Evolutionary conservation across 768 basidiomycete species (phyloP).

Genomic region (Rhodotorula graminis): DNA sequence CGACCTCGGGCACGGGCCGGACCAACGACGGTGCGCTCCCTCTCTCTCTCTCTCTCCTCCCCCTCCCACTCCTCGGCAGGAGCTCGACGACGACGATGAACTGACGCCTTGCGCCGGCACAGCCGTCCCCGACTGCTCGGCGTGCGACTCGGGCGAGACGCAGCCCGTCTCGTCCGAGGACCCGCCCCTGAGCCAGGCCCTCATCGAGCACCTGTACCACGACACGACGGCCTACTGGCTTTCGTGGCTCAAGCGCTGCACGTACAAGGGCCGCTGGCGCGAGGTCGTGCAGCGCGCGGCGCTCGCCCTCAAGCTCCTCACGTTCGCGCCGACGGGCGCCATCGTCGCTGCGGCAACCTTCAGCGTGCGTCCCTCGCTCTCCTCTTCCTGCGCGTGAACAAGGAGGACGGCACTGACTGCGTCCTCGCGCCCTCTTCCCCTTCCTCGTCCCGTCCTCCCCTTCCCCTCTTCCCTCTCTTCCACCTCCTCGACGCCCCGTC

Average conservation of each 20-base stretch:
- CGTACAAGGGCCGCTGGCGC: slow-evolving; percentile 90
- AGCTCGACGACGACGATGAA: too few relatives aligned
- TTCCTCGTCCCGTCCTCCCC: too few relatives aligned
- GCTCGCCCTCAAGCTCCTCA: slow-evolving; percentile 67
- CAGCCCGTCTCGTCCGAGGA: slow-evolving; percentile 12
- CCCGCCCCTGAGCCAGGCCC: slow-evolving; percentile 22
- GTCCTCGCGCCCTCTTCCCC: too few relatives aligned
- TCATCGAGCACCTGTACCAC: slow-evolving; percentile 46
- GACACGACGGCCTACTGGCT: slow-evolving; percentile 80
- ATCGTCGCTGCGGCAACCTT: slow-evolving; percentile 95
- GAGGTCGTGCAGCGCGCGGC: slow-evolving; percentile 90
- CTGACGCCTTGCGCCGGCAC: not conserved
- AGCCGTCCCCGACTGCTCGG: slow-evolving; percentile 14
- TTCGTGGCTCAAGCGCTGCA: slow-evolving; percentile 79
- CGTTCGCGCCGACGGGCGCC: slow-evolving; percentile 56
- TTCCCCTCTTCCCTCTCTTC: too few relatives aligned
- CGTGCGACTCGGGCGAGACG: slow-evolving; percentile 1
- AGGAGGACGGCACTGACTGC: too few relatives aligned
- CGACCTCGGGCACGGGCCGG: slow-evolving; percentile 15
- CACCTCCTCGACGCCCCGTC: too few relatives aligned
- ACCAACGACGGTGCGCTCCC: not conserved
- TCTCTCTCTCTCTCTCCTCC: not conserved
- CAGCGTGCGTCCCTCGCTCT: slow-evolving; percentile 43
- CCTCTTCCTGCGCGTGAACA: too few relatives aligned
- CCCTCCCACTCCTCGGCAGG: too few relatives aligned